A percentile compares a stretch with the other conserved stretches of the same genome.
Evolutionary conservation across 345 rosid genomes (phyloP).

Genomic region (Brassica cretica): DNA sequence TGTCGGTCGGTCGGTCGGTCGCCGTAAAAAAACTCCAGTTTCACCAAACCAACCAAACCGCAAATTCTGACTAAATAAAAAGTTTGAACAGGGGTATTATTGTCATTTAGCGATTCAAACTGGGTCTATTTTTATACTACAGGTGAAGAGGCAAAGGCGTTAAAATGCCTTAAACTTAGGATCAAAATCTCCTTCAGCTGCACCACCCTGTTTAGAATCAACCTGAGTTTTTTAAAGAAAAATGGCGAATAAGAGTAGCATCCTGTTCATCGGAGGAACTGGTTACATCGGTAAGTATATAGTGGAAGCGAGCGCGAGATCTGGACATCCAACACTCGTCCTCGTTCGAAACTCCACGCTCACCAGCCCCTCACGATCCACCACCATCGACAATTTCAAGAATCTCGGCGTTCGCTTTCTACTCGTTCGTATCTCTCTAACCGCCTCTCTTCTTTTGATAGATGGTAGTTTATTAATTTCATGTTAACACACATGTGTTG

Average conservation of each 20-base stretch:
- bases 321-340: conserved; percentile 37
- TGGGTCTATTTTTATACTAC: not conserved
- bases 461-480: not conserved
- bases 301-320: conserved; percentile 43
- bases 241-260: conserved; percentile 43
- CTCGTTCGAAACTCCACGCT: conserved; percentile 39
- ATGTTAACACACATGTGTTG: not conserved
- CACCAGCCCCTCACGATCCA: conserved; percentile 31
- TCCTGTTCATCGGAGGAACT: conserved; percentile 43
- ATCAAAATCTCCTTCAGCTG: not conserved
- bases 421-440: conserved; percentile 28
- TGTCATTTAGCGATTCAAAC: not conserved
- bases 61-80: conserved; percentile 8
- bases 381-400: conserved; percentile 35
- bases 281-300: conserved; percentile 40
- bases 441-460: not conserved
- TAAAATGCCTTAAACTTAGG: not conserved
- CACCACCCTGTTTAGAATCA: not conserved
- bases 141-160: not conserved
- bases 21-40: not conserved
- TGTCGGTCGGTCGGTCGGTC: too few relatives aligned
- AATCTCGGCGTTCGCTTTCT: conserved; percentile 40
- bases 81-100: not conserved
- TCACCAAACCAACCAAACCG: conserved; percentile 21
- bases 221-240: not conserved